Evolutionary conservation across 2,329 filamentous ascomycete genomes (phyloP).

Genomic region (Exophiala xenobiotica): DNA sequence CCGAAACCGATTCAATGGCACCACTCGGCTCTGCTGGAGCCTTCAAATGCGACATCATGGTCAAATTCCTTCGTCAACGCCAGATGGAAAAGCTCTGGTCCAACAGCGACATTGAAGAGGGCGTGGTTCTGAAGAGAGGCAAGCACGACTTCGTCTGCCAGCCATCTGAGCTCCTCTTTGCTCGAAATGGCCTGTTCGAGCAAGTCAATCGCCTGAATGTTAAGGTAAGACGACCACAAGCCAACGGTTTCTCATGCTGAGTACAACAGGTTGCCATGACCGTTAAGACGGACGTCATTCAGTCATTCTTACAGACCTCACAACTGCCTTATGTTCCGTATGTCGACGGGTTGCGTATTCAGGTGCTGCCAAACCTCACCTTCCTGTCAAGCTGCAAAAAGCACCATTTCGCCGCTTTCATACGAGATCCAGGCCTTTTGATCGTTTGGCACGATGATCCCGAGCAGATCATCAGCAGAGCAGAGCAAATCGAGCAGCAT

Average conservation of each 20-base stretch:
- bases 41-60: slow-evolving; percentile 59
- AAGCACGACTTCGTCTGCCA: slow-evolving; percentile 54
- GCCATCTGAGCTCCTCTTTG: slow-evolving; percentile 46
- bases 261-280: slow-evolving; percentile 63
- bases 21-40: slow-evolving; percentile 2
- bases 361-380: slow-evolving; percentile 60
- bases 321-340: slow-evolving; percentile 59
- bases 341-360: slow-evolving; percentile 59
- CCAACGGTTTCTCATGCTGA: not conserved
- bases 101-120: slow-evolving; percentile 49
- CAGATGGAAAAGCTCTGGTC: slow-evolving; percentile 59
- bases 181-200: slow-evolving; percentile 51
- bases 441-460: slow-evolving; percentile 65
- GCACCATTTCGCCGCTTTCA: slow-evolving; percentile 66
- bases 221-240: slow-evolving; percentile 43
- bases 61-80: slow-evolving; percentile 62
- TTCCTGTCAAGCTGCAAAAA: slow-evolving; percentile 61
- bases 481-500: slow-evolving; percentile 51
- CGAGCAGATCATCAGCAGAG: slow-evolving; percentile 54
- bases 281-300: slow-evolving; percentile 63
- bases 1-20: not conserved
- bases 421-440: slow-evolving; percentile 57
- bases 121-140: slow-evolving; percentile 55
- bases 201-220: slow-evolving; percentile 55
- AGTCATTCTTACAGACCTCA: slow-evolving; percentile 56